A percentile compares a stretch with the other conserved stretches of the same genome.
Evolutionary conservation across 495 filamentous ascomycete species (phyloP).

Genomic region (Amphirosellinia nigrospora): DNA sequence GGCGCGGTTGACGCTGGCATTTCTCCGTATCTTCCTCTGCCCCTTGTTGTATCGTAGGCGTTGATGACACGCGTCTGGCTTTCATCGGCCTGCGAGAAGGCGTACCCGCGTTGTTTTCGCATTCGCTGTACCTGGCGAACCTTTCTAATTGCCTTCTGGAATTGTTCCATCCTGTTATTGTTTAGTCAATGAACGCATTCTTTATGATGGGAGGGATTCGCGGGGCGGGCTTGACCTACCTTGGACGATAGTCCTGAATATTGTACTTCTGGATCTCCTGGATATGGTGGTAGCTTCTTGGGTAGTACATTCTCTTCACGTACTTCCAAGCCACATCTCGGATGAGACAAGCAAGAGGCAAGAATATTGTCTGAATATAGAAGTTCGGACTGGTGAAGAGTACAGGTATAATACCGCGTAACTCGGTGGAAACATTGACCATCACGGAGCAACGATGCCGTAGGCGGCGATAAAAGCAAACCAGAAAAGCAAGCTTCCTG

Average conservation of each 20-base stretch:
- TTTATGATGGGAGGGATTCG: not conserved
- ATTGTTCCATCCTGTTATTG: slow-evolving; percentile 87
- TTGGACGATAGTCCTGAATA: slow-evolving; percentile 95
- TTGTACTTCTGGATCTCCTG: slow-evolving; percentile 99
- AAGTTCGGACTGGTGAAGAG: slow-evolving; percentile 83
- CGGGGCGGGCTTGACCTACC: slow-evolving; percentile 55
- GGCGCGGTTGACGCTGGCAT: slow-evolving; percentile 73
- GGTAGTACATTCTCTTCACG: slow-evolving; percentile 93
- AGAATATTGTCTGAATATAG: slow-evolving; percentile 82
- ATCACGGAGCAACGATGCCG: slow-evolving; percentile 87
- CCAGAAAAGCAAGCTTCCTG: slow-evolving; percentile 92
- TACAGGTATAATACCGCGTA: slow-evolving; percentile 79
- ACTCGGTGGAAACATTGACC: slow-evolving; percentile 82
- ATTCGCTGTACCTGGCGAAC: slow-evolving; percentile 98
- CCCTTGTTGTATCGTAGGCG: slow-evolving; percentile 94
- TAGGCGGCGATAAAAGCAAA: slow-evolving; percentile 88
- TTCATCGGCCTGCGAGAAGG: slow-evolving; percentile 97
- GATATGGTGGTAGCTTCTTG: slow-evolving; percentile 96
- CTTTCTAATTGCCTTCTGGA: slow-evolving; percentile 99
- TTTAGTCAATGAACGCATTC: slow-evolving; percentile 25
- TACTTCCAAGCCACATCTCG: slow-evolving; percentile 88
- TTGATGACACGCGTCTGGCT: slow-evolving; percentile 90
- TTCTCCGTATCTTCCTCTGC: slow-evolving; percentile 92
- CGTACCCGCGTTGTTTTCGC: slow-evolving; percentile 98
- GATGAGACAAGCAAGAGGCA: slow-evolving; percentile 84